Conservation (phyloP, 2,329 filamentous ascomycete species). For the Aspergillus aculeatinus region DNA sequence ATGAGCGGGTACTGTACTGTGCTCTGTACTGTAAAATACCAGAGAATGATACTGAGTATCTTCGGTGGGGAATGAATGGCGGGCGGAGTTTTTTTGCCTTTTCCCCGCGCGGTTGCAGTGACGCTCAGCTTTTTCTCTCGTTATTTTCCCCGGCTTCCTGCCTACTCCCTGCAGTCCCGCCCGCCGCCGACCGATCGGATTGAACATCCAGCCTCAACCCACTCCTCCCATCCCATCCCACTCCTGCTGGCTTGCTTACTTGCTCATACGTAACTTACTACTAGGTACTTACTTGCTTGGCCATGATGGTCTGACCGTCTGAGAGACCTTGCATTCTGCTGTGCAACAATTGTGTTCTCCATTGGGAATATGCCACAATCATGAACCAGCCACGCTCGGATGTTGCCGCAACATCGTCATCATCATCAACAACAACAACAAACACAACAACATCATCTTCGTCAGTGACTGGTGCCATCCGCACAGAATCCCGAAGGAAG, state of each 20-base stretch:
- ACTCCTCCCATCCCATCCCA: neutral
- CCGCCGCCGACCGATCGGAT: too few relatives aligned
- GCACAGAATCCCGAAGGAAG: slow-evolving; percentile 26
- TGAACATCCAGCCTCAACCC: neutral
- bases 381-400: slow-evolving; percentile 26
- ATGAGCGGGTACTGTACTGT: too few relatives aligned
- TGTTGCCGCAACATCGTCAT: slow-evolving; percentile 17
- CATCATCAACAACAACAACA: too few relatives aligned
- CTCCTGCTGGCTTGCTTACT: neutral
- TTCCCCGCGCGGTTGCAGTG: too few relatives aligned
- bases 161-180: too few relatives aligned
- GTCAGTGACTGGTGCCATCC: slow-evolving; percentile 22
- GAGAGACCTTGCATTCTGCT: neutral
- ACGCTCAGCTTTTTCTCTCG: neutral
- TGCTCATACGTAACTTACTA: neutral
- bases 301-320: neutral
- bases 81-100: too few relatives aligned
- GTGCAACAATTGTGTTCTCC: neutral
- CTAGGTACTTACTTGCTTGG: neutral
- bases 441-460: too few relatives aligned
- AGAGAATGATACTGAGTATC: too few relatives aligned
- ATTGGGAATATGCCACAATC: slow-evolving; percentile 20
- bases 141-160: neutral
- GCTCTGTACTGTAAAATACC: too few relatives aligned
- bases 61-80: too few relatives aligned